phyloP scores from a whole-genome alignment of 2,329 filamentous ascomycete species.

The Epichloe sibirici region DNA sequence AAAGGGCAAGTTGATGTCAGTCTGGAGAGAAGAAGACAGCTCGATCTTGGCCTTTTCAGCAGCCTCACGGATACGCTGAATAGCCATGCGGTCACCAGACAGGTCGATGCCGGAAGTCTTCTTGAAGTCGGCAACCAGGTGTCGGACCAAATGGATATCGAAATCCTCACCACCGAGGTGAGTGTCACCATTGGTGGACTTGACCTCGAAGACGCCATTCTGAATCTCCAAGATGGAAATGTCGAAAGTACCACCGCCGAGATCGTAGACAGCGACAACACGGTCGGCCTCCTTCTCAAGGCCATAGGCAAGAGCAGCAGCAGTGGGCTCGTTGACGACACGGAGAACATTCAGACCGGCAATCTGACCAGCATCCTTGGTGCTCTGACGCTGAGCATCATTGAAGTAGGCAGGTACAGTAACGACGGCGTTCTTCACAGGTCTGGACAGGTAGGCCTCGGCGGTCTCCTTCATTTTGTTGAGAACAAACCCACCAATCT shows the following conservation, averaged over 20 bases:
- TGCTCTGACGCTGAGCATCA: constrained; percentile 93
- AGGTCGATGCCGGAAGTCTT: constrained; percentile 87
- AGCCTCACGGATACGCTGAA: constrained; percentile 96
- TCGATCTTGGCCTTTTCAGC: constrained; percentile 99
- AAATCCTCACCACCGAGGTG: constrained; percentile 98
- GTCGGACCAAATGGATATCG: constrained; percentile 85
- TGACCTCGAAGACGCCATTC: constrained; percentile 96
- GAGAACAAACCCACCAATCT: constrained; percentile 91
- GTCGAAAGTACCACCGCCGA: constrained; percentile 98
- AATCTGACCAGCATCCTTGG: constrained; percentile 96
- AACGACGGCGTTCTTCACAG: constrained; percentile 89
- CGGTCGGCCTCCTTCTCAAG: constrained; percentile 88
- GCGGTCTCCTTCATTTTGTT: constrained; percentile 99
- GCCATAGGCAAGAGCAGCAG: constrained; percentile 89
- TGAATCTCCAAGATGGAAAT: constrained; percentile 96
- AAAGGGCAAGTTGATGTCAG: constrained; percentile 97
- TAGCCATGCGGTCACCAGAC: constrained; percentile 88
- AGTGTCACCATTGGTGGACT: constrained; percentile 98
- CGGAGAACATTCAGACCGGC: constrained; percentile 91
- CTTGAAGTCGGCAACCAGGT: constrained; percentile 94
- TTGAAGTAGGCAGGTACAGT: constrained; percentile 98
- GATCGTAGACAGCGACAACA: constrained; percentile 90
- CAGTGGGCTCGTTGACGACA: constrained; percentile 96
- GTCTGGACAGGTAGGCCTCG: constrained; percentile 82
- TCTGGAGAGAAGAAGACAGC: constrained; percentile 86